phyloP scores from a whole-genome alignment of 2,329 filamentous ascomycete species.

The Verticillium nubilum region DNA sequence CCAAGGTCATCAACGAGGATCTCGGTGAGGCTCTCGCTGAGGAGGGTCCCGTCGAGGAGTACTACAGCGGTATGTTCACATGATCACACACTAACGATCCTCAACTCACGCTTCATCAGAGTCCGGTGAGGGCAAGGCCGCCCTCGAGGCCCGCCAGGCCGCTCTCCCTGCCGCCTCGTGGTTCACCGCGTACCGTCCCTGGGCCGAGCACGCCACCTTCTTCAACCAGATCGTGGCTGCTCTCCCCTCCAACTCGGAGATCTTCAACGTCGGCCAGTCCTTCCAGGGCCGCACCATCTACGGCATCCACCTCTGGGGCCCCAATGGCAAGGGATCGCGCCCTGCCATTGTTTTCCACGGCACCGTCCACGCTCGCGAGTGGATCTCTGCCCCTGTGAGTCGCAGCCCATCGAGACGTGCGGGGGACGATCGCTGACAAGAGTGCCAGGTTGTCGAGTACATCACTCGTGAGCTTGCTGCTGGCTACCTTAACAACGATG shows the following conservation, averaged over 20 bases:
- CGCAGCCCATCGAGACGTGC: not conserved
- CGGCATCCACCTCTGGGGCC: constrained; percentile 45
- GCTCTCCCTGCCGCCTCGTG: constrained; percentile 23
- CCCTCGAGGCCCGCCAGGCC: constrained; percentile 4
- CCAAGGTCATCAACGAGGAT: constrained; percentile 30
- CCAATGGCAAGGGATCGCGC: constrained; percentile 27
- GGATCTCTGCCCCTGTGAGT: constrained; percentile 41
- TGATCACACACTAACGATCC: not conserved
- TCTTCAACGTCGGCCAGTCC: constrained; percentile 35
- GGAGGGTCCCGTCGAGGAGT: constrained; percentile 24
- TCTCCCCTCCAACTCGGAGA: constrained; percentile 32
- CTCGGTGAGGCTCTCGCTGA: constrained; percentile 30
- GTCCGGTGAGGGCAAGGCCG: not conserved
- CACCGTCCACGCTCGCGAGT: constrained; percentile 46
- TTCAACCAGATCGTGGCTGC: constrained; percentile 28
- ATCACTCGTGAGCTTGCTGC: constrained; percentile 35
- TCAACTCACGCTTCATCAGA: not conserved
- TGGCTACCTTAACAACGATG: constrained; percentile 23
- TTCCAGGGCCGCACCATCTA: constrained; percentile 43
- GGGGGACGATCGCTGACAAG: constrained; percentile 29
- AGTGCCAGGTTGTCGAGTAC: constrained; percentile 35
- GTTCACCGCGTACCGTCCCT: constrained; percentile 41
- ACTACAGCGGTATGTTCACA: constrained; percentile 19
- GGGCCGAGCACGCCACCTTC: constrained; percentile 35
- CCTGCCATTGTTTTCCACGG: constrained; percentile 41